Conservation (phyloP, 371 early-diverging fungal genomes). For the Actinomucor elegans region DNA sequence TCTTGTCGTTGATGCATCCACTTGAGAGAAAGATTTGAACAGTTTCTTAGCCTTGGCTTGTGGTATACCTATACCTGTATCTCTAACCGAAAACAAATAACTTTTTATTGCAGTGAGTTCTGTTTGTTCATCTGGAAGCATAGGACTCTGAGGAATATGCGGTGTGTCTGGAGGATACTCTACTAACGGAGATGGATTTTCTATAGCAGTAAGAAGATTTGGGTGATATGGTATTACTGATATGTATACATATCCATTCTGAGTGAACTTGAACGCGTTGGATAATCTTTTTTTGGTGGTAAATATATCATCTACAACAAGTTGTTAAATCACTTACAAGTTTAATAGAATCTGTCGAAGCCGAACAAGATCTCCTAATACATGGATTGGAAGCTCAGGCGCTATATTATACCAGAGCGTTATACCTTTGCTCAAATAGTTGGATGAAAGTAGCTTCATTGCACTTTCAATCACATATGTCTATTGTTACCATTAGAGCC, state of each 20-base stretch:
- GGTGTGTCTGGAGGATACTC: too few species aligned
- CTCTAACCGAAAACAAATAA: constrained; percentile 46
- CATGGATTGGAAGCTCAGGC: constrained; percentile 43
- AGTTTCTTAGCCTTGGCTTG: constrained; percentile 45
- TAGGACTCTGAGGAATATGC: too few species aligned
- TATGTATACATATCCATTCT: constrained; percentile 42
- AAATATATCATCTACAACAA: too few species aligned
- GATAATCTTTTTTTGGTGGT: constrained; percentile 35
- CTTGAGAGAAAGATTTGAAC: constrained; percentile 63
- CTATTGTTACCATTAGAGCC: too few species aligned
- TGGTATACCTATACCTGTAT: constrained; percentile 69
- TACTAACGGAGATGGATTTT: too few species aligned
- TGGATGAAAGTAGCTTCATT: constrained; percentile 12
- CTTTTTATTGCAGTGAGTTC: background rate
- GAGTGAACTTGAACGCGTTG: constrained; percentile 68
- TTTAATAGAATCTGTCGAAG: constrained; percentile 42
- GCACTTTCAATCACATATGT: constrained; percentile 23
- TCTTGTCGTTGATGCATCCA: constrained; percentile 54
- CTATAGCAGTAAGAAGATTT: too few species aligned
- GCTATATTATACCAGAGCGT: constrained; percentile 48
- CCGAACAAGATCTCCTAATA: constrained; percentile 38
- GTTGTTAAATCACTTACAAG: too few species aligned
- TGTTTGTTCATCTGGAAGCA: background rate
- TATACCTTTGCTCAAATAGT: constrained; percentile 34
- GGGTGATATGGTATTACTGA: background rate